A percentile compares a stretch with the other conserved stretches of the same genome.
Evolutionary conservation across 1,284 basidiomycete species (phyloP).

Genomic region (Pseudozyma pruni): DNA sequence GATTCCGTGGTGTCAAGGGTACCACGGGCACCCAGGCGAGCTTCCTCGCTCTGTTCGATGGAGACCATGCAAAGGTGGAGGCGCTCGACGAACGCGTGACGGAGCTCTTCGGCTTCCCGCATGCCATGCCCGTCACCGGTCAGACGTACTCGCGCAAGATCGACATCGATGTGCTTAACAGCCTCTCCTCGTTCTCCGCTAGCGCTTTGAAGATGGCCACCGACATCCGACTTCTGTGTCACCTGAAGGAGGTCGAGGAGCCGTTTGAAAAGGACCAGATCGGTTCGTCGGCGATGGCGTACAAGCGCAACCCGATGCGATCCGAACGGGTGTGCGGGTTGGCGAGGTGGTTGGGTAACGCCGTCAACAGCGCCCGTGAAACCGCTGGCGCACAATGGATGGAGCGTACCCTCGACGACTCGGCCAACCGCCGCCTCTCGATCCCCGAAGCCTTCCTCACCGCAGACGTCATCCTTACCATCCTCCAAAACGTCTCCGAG

Average conservation of each 20-base stretch:
- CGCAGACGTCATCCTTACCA: conserved; percentile 93
- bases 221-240: conserved; percentile 76
- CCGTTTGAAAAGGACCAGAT: conserved; percentile 99
- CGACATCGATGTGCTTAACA: conserved; percentile 90
- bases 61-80: conserved; percentile 85
- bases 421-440: conserved; percentile 94
- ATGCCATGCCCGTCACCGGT: conserved; percentile 95
- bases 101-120: conserved; percentile 87
- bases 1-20: conserved; percentile 98
- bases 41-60: conserved; percentile 93
- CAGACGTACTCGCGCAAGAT: conserved; percentile 99
- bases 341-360: conserved; percentile 78
- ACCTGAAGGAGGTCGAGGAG: conserved; percentile 89
- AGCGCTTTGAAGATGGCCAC: conserved; percentile 98
- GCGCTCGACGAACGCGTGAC: conserved; percentile 81
- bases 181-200: conserved; percentile 89
- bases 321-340: conserved; percentile 96
- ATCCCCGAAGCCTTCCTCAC: conserved; percentile 97
- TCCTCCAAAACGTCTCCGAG: conserved; percentile 95
- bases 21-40: conserved; percentile 98
- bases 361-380: conserved; percentile 62
- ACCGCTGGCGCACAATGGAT: conserved; percentile 70
- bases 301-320: conserved; percentile 99
- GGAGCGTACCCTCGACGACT: conserved; percentile 70
- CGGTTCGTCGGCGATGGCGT: conserved; percentile 94